phyloP scores from a whole-genome alignment of 2,329 filamentous ascomycete genomes.

The Aspergillus quadrilineatus region DNA sequence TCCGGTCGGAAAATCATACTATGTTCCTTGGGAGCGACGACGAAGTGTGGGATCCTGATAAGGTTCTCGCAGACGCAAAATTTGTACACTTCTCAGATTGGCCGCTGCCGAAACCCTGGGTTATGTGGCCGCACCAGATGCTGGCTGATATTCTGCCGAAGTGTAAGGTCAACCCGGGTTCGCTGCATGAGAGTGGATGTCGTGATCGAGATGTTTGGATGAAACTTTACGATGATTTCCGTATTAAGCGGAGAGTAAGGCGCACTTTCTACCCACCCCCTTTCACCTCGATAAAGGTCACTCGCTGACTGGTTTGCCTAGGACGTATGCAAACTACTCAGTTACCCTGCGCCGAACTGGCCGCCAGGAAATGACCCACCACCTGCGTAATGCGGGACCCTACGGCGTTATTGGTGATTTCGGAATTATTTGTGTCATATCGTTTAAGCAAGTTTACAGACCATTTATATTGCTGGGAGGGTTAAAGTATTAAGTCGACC shows the following conservation, averaged over 20 bases:
- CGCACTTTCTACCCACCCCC: neutral
- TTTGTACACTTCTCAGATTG: constrained; percentile 66
- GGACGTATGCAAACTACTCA: constrained; percentile 38
- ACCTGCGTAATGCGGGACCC: neutral
- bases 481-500: neutral
- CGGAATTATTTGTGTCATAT: neutral
- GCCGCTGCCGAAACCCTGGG: constrained; percentile 57
- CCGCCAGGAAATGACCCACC: constrained; percentile 14
- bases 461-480: too few relatives aligned
- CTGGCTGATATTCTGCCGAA: constrained; percentile 34
- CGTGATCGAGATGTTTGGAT: constrained; percentile 40
- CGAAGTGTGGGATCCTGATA: constrained; percentile 56
- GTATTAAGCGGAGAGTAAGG: constrained; percentile 32
- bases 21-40: constrained; percentile 50
- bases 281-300: neutral
- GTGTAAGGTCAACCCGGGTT: constrained; percentile 37
- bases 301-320: constrained; percentile 12
- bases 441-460: neutral
- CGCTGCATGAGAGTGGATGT: constrained; percentile 37
- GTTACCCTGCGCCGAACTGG: constrained; percentile 38
- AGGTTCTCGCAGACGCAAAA: constrained; percentile 56
- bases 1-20: constrained; percentile 49
- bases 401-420: neutral
- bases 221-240: constrained; percentile 39
- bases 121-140: constrained; percentile 42